phyloP scores from a whole-genome alignment of 1,284 basidiomycete genomes.

The Malassezia furfur region DNA sequence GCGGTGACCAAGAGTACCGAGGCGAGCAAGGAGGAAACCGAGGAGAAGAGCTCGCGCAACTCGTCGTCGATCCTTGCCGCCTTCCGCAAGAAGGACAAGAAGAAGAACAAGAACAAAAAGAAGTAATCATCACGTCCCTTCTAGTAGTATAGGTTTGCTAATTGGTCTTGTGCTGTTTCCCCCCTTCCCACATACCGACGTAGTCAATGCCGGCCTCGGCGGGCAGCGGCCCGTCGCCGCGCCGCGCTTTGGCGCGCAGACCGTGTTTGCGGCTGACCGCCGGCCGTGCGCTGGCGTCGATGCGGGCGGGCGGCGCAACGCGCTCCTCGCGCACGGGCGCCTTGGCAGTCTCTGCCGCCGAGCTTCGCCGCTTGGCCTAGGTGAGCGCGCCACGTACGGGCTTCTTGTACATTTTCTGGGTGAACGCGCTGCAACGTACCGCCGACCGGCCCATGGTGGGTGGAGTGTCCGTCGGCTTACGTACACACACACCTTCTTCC shows the following conservation, averaged over 20 bases:
- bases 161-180: not conserved
- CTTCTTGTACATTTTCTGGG: constrained; percentile 18
- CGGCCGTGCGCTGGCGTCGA: no score
- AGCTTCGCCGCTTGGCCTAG: constrained; percentile 1
- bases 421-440: constrained; percentile 7
- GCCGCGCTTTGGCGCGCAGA: constrained; percentile 4
- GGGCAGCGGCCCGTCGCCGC: constrained; percentile 14
- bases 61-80: not conserved
- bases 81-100: not conserved
- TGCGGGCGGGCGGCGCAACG: no score
- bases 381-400: not conserved
- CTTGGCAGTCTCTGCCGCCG: not conserved
- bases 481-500: not conserved
- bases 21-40: not conserved
- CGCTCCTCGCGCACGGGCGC: no score
- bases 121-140: not conserved
- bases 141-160: not conserved
- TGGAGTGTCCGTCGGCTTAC: not conserved
- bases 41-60: not conserved
- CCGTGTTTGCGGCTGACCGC: not conserved
- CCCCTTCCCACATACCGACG: constrained; percentile 10
- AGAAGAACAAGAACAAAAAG: constrained; percentile 1
- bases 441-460: constrained; percentile 16
- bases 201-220: constrained; percentile 18
- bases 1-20: not conserved